Conservation (phyloP, 2,329 filamentous ascomycete species). For the Mycosphaerelloides madeirae region DNA sequence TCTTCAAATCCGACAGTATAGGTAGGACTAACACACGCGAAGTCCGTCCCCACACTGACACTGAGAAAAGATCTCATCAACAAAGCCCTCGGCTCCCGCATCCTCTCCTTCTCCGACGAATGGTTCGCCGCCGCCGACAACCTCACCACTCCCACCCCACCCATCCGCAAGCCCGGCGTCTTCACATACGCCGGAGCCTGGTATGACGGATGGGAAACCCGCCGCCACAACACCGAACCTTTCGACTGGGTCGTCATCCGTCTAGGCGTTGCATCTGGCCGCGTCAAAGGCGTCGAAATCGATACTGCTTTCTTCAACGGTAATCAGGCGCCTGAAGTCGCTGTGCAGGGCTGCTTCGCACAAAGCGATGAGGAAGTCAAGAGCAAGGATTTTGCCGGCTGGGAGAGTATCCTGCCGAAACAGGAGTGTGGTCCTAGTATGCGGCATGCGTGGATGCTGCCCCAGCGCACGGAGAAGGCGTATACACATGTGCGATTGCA, state of each 20-base stretch:
- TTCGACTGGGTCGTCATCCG: conserved; percentile 59
- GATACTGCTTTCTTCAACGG: conserved; percentile 79
- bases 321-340: conserved; percentile 75
- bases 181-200: conserved; percentile 58
- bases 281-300: conserved; percentile 68
- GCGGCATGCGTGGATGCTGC: conserved; percentile 68
- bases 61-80: conserved; percentile 47
- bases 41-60: neutral
- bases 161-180: conserved; percentile 53
- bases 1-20: conserved; percentile 53
- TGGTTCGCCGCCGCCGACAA: conserved; percentile 58
- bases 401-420: conserved; percentile 66
- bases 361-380: conserved; percentile 61
- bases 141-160: conserved; percentile 53
- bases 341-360: conserved; percentile 70
- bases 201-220: conserved; percentile 63
- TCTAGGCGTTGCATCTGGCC: conserved; percentile 62
- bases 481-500: conserved; percentile 77
- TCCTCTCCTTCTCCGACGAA: conserved; percentile 56
- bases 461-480: conserved; percentile 53
- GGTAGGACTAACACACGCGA: conserved; percentile 27
- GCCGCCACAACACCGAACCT: conserved; percentile 54
- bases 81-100: conserved; percentile 46
- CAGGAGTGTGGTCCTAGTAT: conserved; percentile 70
- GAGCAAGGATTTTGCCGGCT: conserved; percentile 41